A percentile compares a stretch with the other conserved stretches of the same genome.
Conservation (phyloP, 805 yeast genomes). For the Candida silvicultrix region DNA sequence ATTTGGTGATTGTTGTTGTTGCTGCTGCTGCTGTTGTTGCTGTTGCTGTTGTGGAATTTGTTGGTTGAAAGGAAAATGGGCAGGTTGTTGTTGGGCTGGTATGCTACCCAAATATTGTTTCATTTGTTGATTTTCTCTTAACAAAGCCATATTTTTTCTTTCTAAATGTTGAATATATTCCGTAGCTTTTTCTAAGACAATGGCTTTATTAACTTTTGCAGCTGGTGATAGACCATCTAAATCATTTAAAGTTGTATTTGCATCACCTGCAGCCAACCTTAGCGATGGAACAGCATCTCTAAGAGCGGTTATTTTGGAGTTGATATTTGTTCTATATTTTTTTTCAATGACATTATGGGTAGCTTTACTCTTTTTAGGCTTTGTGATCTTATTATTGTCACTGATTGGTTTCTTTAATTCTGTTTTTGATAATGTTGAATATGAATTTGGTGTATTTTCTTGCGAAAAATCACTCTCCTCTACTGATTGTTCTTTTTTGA, state of each 20-base stretch:
- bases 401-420: background rate
- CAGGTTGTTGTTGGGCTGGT: constrained; percentile 5
- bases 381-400: constrained; percentile 22
- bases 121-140: constrained; percentile 47
- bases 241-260: constrained; percentile 37
- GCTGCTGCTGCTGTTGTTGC: constrained; percentile 9
- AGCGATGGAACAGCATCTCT: constrained; percentile 77
- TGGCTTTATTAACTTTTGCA: constrained; percentile 69
- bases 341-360: constrained; percentile 80
- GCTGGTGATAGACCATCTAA: constrained; percentile 77
- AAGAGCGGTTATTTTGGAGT: constrained; percentile 59
- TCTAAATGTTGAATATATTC: constrained; percentile 76
- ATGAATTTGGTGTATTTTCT: background rate
- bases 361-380: constrained; percentile 47
- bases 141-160: constrained; percentile 44
- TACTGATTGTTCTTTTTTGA: background rate
- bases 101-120: constrained; percentile 14
- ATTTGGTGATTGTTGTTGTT: constrained; percentile 5
- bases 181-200: constrained; percentile 68
- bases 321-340: constrained; percentile 73
- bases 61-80: constrained; percentile 8
- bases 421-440: background rate
- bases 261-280: constrained; percentile 51
- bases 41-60: constrained; percentile 6
- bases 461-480: background rate